These are phyloP conservation scores for Gynandropsis gynandra DNA, from an alignment of 345 rosid genomes.

Conservation along the genomic window DNA sequence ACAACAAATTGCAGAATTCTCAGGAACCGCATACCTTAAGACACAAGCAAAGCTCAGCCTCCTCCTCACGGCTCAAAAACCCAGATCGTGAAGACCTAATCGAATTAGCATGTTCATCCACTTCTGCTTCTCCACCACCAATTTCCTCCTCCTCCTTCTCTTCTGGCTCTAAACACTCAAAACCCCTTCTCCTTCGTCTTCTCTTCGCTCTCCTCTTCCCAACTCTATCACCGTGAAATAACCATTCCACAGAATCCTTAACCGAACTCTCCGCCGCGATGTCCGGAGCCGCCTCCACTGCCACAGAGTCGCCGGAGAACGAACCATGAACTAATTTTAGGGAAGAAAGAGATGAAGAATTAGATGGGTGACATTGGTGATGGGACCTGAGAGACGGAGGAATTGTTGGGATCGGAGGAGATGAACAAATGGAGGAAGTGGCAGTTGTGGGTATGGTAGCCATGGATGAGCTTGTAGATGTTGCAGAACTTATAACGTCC, in stretches of 20 bases:
- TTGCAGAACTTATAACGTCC: slow-evolving; percentile 11
- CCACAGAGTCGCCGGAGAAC: slow-evolving; percentile 20
- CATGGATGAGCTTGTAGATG: slow-evolving; percentile 29
- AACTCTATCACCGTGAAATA: slow-evolving; percentile 12
- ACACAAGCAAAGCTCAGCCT: slow-evolving; percentile 41
- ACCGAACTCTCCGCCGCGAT: slow-evolving; percentile 26
- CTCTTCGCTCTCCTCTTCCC: slow-evolving; percentile 40
- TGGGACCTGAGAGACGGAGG: slow-evolving; percentile 27
- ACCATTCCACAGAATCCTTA: slow-evolving; percentile 32
- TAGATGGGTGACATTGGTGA: slow-evolving; percentile 29
- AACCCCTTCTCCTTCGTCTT: slow-evolving; percentile 30
- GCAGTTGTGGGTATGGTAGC: slow-evolving; percentile 36
- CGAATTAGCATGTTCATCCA: slow-evolving; percentile 6
- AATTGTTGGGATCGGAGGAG: slow-evolving; percentile 34
- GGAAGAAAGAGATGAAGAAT: slow-evolving; percentile 27
- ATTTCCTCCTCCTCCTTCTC: slow-evolving; percentile 18
- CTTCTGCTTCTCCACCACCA: slow-evolving; percentile 8
- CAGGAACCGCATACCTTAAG: slow-evolving; percentile 35
- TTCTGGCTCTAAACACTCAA: slow-evolving; percentile 20
- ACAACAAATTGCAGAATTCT: not conserved
- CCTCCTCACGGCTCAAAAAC: slow-evolving; percentile 35
- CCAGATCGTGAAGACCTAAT: slow-evolving; percentile 25
- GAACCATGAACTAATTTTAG: slow-evolving; percentile 18
- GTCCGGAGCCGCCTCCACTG: slow-evolving; percentile 19
- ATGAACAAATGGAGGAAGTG: slow-evolving; percentile 31